Base-by-base conservation (phyloP, 306 rosid genomes). In the Lathyrus sativus region DNA sequence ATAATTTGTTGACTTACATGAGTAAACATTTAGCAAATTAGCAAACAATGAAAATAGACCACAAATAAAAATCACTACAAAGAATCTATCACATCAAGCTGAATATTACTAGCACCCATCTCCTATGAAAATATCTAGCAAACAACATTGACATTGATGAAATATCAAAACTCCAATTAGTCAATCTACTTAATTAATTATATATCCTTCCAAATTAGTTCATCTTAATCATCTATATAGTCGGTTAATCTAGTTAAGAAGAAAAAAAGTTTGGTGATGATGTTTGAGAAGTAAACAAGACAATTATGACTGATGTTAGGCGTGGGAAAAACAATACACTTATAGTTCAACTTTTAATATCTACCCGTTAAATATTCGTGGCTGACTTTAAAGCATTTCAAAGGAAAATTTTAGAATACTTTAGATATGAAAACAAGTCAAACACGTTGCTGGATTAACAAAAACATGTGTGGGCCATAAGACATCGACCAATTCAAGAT, bases 341-440 rank as follows among this genome's bases (percentile, higher is more conserved):
- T 75, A 74, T 59, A 70, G 72, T 77, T 50, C 80, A 80, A 66
- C 70, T 72, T 74, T 73, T 71, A 77, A 70, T 62, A 56, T 54
- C 51, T 53, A 48, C 26, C 49, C 17, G 69, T 54, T 42, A 46
- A 65, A 41, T 66, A 41, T 72, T 65, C 74, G 74, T 53, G 87
- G 84, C 86, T 81, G 88, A 83, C 86, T 83, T 77, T 14, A 60
- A 19, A 33, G 68, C 64, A 33, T 2, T 56, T 71, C 68, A 75
- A 72, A 59, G 11, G 2, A 15, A 51, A 60, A 14, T 38, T 50
- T 19, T 63, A 41, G 42, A 68, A 49, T 75, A 70, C 26, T 33
- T 37, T 37, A 15, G 51, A 44, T 3, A 33, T 24, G 18, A 15
- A 2, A 43, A n/a, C 42, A 71, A 63, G 73, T 70, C 62, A 78